A percentile compares a stretch with the other conserved stretches of the same genome.
Conservation (phyloP, 139 green algal species). For the Picochlorum sp. region DNA sequence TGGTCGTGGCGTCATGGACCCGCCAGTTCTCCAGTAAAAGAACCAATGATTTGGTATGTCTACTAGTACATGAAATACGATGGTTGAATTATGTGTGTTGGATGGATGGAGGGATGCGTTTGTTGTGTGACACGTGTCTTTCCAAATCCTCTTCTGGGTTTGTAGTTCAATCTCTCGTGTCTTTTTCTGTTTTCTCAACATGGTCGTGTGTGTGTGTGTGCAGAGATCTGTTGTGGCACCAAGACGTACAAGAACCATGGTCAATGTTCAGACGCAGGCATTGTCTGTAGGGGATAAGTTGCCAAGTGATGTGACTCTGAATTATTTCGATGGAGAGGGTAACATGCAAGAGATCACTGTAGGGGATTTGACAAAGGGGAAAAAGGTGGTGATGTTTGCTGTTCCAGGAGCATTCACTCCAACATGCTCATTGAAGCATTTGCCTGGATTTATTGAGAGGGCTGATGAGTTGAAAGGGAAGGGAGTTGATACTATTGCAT, state of each 20-base stretch:
- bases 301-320: constrained; percentile 52
- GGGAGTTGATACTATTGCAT: constrained; percentile 89
- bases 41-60: too few species aligned
- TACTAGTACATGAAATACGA: too few species aligned
- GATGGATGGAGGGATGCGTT: too few species aligned
- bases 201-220: too few species aligned
- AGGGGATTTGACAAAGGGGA: constrained; percentile 73
- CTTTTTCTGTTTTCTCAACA: too few species aligned
- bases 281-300: constrained; percentile 17
- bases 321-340: constrained; percentile 83
- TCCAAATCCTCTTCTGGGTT: too few species aligned
- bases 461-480: constrained; percentile 85
- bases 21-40: neutral
- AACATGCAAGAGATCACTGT: constrained; percentile 80
- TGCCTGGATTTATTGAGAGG: constrained; percentile 85
- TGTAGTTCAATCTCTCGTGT: too few species aligned
- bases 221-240: too few species aligned
- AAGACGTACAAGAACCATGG: neutral
- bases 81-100: too few species aligned
- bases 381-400: constrained; percentile 90
- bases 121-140: too few species aligned
- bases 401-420: constrained; percentile 88
- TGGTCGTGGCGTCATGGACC: neutral
- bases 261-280: neutral
- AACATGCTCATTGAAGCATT: constrained; percentile 86